Base-by-base conservation (phyloP, 345 rosid species). In the Eutrema heterophyllum region DNA sequence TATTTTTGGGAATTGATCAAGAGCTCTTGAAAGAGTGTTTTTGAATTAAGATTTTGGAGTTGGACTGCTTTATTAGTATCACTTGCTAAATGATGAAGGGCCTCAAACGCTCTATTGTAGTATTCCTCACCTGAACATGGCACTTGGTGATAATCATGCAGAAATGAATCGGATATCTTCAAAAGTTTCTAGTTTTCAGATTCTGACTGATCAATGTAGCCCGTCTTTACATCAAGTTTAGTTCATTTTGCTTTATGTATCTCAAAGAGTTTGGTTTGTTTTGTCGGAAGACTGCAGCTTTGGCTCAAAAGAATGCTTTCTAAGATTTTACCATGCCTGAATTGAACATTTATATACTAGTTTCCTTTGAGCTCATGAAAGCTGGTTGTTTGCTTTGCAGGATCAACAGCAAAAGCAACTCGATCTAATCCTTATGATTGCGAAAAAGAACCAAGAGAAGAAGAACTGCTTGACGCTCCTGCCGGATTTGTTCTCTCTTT, bases 371-470 rank as follows among this genome's bases (percentile, higher is more conserved):
- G 63, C 51, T 75, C 39, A 38, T 55, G 51, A 66, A 40, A 65
- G 73, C n/a, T 71, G 40, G 76, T 18, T 64, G 82, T 27, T 60
- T 78, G 27, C 30, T 40, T 46, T 83, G 78, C 70, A 95, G 99
- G 97, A 92, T 58, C 99, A 92, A 61, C 99, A 95, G 62, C 81
- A 82, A 68, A 92, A 90, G 74, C 99, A 95, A 73, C 92, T 95
- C 5, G 97, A 90, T 56, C 83, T 92, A 53, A 85, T 95, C 77
- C 89, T 92, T 74, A 94, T 89, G 30, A 79, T 95, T 41, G 90
- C 84, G 14, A 92, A 86, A 81, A 78, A 71, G 21, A 18, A 18
- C 21, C 21, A 18, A 18, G 0, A 18, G 21, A 18, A 18, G 21
- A 18, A 18, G 21, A 18, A 18, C 21, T 56, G 67, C 58, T 74